Conservation (phyloP, 2,329 filamentous ascomycete species). For the Penicillium sp. region DNA sequence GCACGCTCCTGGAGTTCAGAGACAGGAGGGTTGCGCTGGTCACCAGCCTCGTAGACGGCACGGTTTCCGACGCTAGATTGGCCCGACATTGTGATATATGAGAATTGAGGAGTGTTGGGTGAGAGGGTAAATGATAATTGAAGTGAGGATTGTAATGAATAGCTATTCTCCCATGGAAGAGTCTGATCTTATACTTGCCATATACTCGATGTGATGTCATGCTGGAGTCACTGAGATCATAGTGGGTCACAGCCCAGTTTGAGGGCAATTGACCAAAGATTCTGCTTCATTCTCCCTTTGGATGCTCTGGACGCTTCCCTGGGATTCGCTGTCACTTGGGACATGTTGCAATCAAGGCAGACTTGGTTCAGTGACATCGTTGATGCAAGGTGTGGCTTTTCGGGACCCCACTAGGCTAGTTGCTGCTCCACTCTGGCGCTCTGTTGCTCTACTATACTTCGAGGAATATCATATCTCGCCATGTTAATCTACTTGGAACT, state of each 20-base stretch:
- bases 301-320: slow-evolving; percentile 15
- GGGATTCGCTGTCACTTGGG: slow-evolving; percentile 10
- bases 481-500: too few species aligned
- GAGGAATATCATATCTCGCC: too few species aligned
- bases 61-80: slow-evolving; percentile 67
- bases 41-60: slow-evolving; percentile 71
- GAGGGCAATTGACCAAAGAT: slow-evolving; percentile 8
- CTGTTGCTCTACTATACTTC: not conserved
- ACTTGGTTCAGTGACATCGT: slow-evolving; percentile 18
- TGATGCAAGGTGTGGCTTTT: slow-evolving; percentile 6
- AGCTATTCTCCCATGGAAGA: not conserved
- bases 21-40: slow-evolving; percentile 68
- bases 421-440: not conserved
- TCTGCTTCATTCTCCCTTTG: not conserved
- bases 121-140: not conserved
- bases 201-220: slow-evolving; percentile 27
- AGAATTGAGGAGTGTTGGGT: not conserved
- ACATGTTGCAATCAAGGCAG: slow-evolving; percentile 16
- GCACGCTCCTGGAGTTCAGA: slow-evolving; percentile 55
- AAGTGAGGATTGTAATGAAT: not conserved
- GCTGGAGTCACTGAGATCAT: slow-evolving; percentile 32
- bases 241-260: slow-evolving; percentile 21
- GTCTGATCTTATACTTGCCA: slow-evolving; percentile 20
- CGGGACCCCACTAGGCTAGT: slow-evolving; percentile 1
- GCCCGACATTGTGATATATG: slow-evolving; percentile 36